Percentiles rank a stretch among this genome's conserved stretches.
These are phyloP conservation scores for Fusarium continuum DNA, from an alignment of 2,329 filamentous ascomycete genomes.

Conservation along the genomic window DNA sequence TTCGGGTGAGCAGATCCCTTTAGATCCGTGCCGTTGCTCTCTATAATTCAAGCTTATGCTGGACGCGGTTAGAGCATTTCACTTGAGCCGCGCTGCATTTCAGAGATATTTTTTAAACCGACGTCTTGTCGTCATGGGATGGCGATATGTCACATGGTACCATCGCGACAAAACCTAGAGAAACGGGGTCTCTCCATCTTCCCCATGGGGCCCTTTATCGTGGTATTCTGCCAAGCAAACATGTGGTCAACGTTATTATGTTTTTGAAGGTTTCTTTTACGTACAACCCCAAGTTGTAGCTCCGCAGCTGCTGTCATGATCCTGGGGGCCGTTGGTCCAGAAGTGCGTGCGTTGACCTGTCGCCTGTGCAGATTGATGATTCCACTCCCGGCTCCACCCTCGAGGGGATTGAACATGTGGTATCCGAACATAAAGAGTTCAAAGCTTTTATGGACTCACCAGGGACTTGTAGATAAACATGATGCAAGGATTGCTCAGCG, in stretches of 20 bases:
- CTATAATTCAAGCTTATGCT: constrained; percentile 12
- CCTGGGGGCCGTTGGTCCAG: constrained; percentile 4
- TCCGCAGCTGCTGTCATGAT: background rate
- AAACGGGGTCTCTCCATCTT: constrained; percentile 21
- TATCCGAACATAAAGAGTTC: background rate
- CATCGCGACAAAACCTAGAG: background rate
- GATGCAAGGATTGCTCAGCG: background rate
- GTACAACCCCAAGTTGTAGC: constrained; percentile 6
- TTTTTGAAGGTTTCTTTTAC: constrained; percentile 24
- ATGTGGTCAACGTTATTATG: constrained; percentile 27
- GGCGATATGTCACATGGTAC: background rate
- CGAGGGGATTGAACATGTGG: constrained; percentile 9
- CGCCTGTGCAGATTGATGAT: background rate
- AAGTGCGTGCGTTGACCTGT: constrained; percentile 11
- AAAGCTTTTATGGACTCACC: constrained; percentile 17
- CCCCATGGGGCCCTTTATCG: constrained; percentile 25
- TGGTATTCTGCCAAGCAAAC: constrained; percentile 16
- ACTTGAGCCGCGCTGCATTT: background rate
- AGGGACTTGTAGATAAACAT: constrained; percentile 3
- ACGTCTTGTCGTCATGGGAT: background rate
- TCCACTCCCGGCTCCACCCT: constrained; percentile 11
- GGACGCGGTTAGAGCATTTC: background rate
- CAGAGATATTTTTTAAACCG: background rate
- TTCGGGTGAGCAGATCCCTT: constrained; percentile 18
- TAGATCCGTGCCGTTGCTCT: background rate